Evolutionary conservation across 345 rosid species (phyloP).

Genomic region (Moringa oleifera): DNA sequence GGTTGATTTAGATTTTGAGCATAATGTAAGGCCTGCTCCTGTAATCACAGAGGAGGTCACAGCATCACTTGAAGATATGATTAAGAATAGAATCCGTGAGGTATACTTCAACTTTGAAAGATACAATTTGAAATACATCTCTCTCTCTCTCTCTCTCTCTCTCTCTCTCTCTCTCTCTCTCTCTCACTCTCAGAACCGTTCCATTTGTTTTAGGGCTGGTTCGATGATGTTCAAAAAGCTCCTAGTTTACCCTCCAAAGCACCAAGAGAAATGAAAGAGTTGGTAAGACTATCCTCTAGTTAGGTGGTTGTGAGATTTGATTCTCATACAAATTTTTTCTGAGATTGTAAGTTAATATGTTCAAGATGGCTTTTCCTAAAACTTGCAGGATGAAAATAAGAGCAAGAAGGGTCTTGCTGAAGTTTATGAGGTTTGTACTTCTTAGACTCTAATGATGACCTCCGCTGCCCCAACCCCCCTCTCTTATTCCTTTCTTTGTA

Average conservation of each 20-base stretch:
- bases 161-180: background rate
- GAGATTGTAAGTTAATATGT: background rate
- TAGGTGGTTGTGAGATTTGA: background rate
- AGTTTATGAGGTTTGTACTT: conserved; percentile 85
- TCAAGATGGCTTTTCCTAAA: conserved; percentile 2
- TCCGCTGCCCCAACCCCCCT: background rate
- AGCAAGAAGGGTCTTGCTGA: conserved; percentile 96
- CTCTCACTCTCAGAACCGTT: background rate
- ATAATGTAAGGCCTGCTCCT: conserved; percentile 88
- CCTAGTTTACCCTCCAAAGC: conserved; percentile 48
- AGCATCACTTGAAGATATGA: conserved; percentile 78
- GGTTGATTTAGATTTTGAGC: conserved; percentile 95
- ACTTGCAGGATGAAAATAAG: conserved; percentile 81
- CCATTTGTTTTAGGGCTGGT: conserved; percentile 43
- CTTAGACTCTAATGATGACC: background rate
- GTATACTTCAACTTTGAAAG: conserved; percentile 28
- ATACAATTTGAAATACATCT: background rate
- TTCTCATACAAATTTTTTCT: background rate
- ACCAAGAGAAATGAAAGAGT: conserved; percentile 62
- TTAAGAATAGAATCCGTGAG: conserved; percentile 69
- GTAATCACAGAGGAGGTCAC: conserved; percentile 94
- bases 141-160: background rate
- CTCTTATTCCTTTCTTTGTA: background rate
- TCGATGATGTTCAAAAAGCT: conserved; percentile 61
- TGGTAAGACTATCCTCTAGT: conserved; percentile 39